These are phyloP conservation scores for Parietaria judaica DNA, from an alignment of 306 rosid genomes.

Conservation along the genomic window DNA sequence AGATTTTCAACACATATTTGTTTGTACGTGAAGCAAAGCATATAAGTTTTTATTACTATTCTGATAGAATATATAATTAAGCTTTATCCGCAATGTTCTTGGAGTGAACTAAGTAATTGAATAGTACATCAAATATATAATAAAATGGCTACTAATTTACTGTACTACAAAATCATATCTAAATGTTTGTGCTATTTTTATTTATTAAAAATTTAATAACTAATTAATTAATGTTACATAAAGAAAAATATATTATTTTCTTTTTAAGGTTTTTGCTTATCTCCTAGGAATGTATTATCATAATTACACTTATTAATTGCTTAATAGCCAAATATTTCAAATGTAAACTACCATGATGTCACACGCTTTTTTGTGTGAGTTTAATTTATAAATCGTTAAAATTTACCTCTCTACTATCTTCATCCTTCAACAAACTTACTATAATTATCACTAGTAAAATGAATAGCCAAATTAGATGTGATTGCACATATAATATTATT, in stretches of 20 bases:
- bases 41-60: not conserved
- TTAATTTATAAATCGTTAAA: too few species aligned
- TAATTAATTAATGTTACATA: not conserved
- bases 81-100: conserved; percentile 1
- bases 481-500: too few species aligned
- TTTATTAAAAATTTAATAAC: not conserved
- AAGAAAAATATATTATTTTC: not conserved
- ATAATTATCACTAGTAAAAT: too few species aligned
- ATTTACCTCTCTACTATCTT: too few species aligned
- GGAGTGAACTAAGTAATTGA: conserved; percentile 8
- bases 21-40: conserved; percentile 6
- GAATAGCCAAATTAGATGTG: too few species aligned
- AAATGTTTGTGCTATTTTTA: not conserved
- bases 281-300: too few species aligned
- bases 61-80: not conserved
- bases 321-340: too few species aligned
- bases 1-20: not conserved
- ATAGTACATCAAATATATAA: not conserved
- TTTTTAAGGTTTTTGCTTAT: not conserved
- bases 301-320: too few species aligned
- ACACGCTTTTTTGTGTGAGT: too few species aligned
- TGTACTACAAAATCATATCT: conserved; percentile 14
- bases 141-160: conserved; percentile 1
- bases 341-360: too few species aligned
- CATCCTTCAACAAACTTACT: too few species aligned